These are phyloP conservation scores for Mycena capillaripes DNA, from an alignment of 768 basidiomycete genomes.

Conservation along the genomic window DNA sequence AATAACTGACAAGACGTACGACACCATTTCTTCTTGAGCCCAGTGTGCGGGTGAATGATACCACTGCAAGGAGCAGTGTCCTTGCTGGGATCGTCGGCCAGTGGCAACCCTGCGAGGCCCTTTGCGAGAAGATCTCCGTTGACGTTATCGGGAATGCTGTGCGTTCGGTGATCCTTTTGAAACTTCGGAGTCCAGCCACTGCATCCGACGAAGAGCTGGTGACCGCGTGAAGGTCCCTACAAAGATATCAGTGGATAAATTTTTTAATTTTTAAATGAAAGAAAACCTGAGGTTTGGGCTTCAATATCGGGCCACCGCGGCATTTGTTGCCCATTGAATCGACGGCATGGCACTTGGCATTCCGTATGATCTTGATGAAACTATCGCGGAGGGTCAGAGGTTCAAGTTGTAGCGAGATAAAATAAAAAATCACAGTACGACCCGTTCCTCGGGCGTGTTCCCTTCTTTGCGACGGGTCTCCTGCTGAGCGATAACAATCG, in stretches of 20 bases:
- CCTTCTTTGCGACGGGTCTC: conserved; percentile 19
- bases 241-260: neutral
- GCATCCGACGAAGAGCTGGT: conserved; percentile 8
- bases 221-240: conserved; percentile 2
- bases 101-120: neutral
- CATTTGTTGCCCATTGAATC: conserved; percentile 5
- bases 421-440: neutral
- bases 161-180: neutral
- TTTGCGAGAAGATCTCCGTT: conserved; percentile 12
- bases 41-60: conserved; percentile 21
- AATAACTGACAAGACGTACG: neutral
- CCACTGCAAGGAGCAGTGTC: conserved; percentile 19
- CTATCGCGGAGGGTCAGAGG: neutral
- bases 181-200: conserved; percentile 4
- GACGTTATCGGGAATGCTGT: conserved; percentile 7
- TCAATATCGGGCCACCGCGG: neutral
- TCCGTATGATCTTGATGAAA: neutral
- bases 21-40: conserved; percentile 3
- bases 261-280: no score
- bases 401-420: neutral
- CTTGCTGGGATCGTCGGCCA: conserved; percentile 5
- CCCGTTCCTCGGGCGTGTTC: conserved; percentile 14
- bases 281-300: conserved; percentile 6
- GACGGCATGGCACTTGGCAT: conserved; percentile 4
- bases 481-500: neutral